Base-by-base conservation (phyloP, 1,139 yeast genomes). In the Debaryomyces sp. region DNA sequence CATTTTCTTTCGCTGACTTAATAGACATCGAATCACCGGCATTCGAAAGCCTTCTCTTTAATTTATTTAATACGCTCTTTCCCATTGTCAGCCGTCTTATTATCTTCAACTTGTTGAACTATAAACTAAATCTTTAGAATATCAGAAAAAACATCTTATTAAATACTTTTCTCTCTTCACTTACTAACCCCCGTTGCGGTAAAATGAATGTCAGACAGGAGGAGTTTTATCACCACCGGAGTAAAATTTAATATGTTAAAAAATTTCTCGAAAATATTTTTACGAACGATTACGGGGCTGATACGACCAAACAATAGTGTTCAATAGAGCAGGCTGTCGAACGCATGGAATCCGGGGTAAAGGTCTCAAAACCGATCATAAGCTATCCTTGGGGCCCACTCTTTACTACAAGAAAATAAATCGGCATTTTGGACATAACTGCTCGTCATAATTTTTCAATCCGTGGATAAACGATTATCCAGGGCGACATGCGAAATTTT, bases 21-120 rank as follows among this genome's bases (percentile, higher is more conserved):
- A 50, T 37, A 15, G 57, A 50, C 54, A 54, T 50, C 33, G 55
- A 45, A 44, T 54, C 55, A 18, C 59, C 55, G n/a, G 52, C 42
- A 30, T 39, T 29, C 4, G 42, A 38, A 21, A 46, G 21, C 44
- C 48, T 39, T 34, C 47, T 41, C 40, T 41, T 48, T 35, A 45
- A 35, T 32, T 23, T 40, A 9, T 35, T 47, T n/a, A 44, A 27
- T n/a, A 41, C 17, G 9, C 17, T 27, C 12, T 8, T 18, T 12
- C 22, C 26, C 43, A 30, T 41, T 32, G 12, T 17, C 30, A 12
- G 13, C 30, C 5, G 30, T 12, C 6, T 32, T 32, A 5, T 32
- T 32, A 17, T 6, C 35, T 15, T 10, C 4, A 8, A 8, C 10
- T 32, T 17, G 35, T 17, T 32, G 9, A 9, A 15, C 5, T 3